Evolutionary conservation across 192 early-diverging fungal species (phyloP).

Genomic region (Coemansia pectinata): DNA sequence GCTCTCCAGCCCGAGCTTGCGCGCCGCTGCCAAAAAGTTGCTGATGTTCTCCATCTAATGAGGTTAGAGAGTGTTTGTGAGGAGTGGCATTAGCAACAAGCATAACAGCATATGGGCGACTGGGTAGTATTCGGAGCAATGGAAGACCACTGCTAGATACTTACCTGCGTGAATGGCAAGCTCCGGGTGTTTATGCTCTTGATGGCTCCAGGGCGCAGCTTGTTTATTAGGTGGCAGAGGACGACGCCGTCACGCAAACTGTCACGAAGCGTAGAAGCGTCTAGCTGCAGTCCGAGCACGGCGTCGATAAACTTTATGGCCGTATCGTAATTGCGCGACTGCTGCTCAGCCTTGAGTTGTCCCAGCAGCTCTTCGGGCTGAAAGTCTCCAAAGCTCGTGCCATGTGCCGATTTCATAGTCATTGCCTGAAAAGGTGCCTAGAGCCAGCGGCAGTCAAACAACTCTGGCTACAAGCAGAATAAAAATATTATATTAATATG

Average conservation of each 20-base stretch:
- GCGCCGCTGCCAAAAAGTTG: constrained; percentile 73
- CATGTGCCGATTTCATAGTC: constrained; percentile 24
- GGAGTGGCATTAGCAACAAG: not conserved
- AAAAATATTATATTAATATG: not conserved
- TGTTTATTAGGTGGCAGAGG: constrained; percentile 80
- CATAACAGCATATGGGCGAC: not conserved
- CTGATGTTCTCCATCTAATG: constrained; percentile 82
- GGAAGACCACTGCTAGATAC: not conserved
- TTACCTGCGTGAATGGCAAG: constrained; percentile 71
- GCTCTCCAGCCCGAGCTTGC: constrained; percentile 69
- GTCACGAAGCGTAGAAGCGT: constrained; percentile 58
- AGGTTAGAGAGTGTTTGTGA: not conserved
- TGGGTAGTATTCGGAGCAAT: not conserved
- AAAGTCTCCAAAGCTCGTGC: constrained; percentile 34
- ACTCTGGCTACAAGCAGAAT: not conserved
- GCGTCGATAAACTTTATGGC: constrained; percentile 66
- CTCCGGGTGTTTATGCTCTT: constrained; percentile 69
- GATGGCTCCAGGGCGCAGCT: constrained; percentile 71
- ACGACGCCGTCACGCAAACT: constrained; percentile 75
- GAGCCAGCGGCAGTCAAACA: not conserved
- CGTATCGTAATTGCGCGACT: constrained; percentile 61
- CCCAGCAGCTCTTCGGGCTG: constrained; percentile 57
- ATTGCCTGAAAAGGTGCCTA: constrained; percentile 4
- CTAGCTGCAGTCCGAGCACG: constrained; percentile 60
- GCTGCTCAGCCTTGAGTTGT: constrained; percentile 62